Percentiles rank a stretch among this genome's conserved stretches.
Evolutionary conservation across 2,329 filamentous ascomycete genomes (phyloP).

Genomic region (Teratosphaeria pseudoeucalypti): DNA sequence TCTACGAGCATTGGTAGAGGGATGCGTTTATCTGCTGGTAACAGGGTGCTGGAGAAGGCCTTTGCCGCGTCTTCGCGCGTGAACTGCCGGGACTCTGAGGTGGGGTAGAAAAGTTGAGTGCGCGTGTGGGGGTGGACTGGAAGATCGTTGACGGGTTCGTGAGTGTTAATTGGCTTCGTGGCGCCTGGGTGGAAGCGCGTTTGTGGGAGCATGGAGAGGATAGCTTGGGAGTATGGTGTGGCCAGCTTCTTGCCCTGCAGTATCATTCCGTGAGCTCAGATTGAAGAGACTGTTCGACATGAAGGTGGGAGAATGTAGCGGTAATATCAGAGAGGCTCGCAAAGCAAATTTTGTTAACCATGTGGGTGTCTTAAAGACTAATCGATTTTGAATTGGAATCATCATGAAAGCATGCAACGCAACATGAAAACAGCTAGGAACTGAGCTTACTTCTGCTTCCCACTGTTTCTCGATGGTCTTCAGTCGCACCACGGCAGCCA

Average conservation of each 20-base stretch:
- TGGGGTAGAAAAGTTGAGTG: slow-evolving; percentile 51
- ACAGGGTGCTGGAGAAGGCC: slow-evolving; percentile 48
- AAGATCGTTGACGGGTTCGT: slow-evolving; percentile 57
- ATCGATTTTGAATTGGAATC: slow-evolving; percentile 74
- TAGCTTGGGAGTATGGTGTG: slow-evolving; percentile 62
- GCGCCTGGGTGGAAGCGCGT: slow-evolving; percentile 37
- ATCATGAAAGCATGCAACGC: slow-evolving; percentile 43
- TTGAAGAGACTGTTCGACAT: neutral
- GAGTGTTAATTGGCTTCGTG: slow-evolving; percentile 28
- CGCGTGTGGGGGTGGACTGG: slow-evolving; percentile 46
- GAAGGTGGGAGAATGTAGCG: neutral
- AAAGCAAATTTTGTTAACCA: slow-evolving; percentile 81
- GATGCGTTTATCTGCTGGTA: slow-evolving; percentile 53
- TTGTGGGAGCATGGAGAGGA: slow-evolving; percentile 70
- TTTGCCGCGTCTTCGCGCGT: slow-evolving; percentile 56
- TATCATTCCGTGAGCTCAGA: slow-evolving; percentile 1
- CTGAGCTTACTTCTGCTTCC: slow-evolving; percentile 63
- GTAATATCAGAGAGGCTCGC: slow-evolving; percentile 59
- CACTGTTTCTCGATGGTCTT: slow-evolving; percentile 78
- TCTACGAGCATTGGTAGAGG: slow-evolving; percentile 51
- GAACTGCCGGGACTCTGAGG: slow-evolving; percentile 53
- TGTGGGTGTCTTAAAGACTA: slow-evolving; percentile 98
- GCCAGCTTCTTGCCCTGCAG: slow-evolving; percentile 66
- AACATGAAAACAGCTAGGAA: slow-evolving; percentile 9
- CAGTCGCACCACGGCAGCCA: slow-evolving; percentile 74